Percentiles rank a stretch among this genome's conserved stretches.
Evolutionary conservation across 345 rosid species (phyloP).

Genomic region (Ceriops zippeliana): DNA sequence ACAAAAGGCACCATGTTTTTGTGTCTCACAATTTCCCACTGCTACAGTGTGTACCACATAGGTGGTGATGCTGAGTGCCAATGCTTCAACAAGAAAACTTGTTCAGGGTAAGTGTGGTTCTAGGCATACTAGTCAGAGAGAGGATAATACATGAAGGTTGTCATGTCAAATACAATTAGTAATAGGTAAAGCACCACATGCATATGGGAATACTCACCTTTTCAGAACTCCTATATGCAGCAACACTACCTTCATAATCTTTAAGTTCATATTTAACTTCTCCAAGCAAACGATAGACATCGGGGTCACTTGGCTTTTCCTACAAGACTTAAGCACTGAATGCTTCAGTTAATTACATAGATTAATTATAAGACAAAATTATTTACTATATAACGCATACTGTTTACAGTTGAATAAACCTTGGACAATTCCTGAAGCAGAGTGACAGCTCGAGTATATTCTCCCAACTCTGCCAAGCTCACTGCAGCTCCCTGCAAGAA

Average conservation of each 20-base stretch:
- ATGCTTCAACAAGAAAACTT: too few relatives aligned
- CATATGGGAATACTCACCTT: constrained; percentile 39
- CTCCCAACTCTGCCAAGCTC: constrained; percentile 78
- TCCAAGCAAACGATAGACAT: constrained; percentile 83
- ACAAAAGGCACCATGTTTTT: too few relatives aligned
- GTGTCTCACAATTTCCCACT: too few relatives aligned
- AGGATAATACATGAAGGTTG: too few relatives aligned
- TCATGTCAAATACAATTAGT: not conserved
- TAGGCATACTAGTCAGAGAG: too few relatives aligned
- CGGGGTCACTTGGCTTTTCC: constrained; percentile 79
- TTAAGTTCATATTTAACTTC: constrained; percentile 83
- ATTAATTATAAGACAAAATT: constrained; percentile 10
- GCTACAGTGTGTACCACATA: too few relatives aligned
- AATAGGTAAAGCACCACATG: not conserved
- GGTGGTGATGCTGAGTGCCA: too few relatives aligned
- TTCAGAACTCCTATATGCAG: constrained; percentile 63
- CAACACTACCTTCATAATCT: constrained; percentile 86
- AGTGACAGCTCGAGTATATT: constrained; percentile 56
- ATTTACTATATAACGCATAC: constrained; percentile 4
- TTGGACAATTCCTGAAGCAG: constrained; percentile 72
- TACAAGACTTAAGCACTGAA: constrained; percentile 34
- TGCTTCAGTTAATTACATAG: constrained; percentile 11
- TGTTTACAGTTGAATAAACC: constrained; percentile 45
- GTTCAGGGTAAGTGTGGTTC: too few relatives aligned
- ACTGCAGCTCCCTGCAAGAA: constrained; percentile 84